These are phyloP conservation scores for Tagetes erecta DNA, from an alignment of 129 eudicot genomes.

Conservation along the genomic window DNA sequence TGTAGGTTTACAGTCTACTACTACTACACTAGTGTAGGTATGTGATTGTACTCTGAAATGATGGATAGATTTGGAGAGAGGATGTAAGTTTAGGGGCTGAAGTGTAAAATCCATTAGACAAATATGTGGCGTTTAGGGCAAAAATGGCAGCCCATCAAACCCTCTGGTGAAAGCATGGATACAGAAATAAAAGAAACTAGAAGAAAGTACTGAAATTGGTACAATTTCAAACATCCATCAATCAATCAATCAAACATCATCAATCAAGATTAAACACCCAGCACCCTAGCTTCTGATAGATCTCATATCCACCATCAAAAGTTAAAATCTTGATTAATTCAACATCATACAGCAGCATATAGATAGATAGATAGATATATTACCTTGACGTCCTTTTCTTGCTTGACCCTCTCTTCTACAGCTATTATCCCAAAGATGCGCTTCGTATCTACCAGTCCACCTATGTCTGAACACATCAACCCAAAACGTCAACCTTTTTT, in stretches of 20 bases:
- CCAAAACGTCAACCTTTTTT: slow-evolving; percentile 1
- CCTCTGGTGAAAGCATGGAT: slow-evolving; percentile 40
- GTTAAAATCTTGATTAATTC: background rate
- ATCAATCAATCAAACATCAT: slow-evolving; percentile 83
- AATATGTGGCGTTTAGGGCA: slow-evolving; percentile 26
- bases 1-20: slow-evolving; percentile 43
- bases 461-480: slow-evolving; percentile 69
- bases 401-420: slow-evolving; percentile 99
- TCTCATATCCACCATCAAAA: slow-evolving; percentile 28
- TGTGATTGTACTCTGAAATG: slow-evolving; percentile 24
- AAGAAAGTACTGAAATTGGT: slow-evolving; percentile 39
- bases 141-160: slow-evolving; percentile 69
- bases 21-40: slow-evolving; percentile 26
- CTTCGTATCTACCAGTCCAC: slow-evolving; percentile 99
- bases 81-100: slow-evolving; percentile 30
- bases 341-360: too few species aligned
- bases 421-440: slow-evolving; percentile 99
- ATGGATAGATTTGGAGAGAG: slow-evolving; percentile 35
- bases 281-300: slow-evolving; percentile 20
- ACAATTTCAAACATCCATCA: slow-evolving; percentile 50
- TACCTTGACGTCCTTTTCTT: slow-evolving; percentile 99
- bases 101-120: slow-evolving; percentile 31
- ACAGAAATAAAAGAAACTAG: slow-evolving; percentile 35
- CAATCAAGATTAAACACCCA: slow-evolving; percentile 35
- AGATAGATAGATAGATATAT: background rate